Conservation (phyloP, 2,329 filamentous ascomycete genomes). For the Huntiella abstrusa region DNA sequence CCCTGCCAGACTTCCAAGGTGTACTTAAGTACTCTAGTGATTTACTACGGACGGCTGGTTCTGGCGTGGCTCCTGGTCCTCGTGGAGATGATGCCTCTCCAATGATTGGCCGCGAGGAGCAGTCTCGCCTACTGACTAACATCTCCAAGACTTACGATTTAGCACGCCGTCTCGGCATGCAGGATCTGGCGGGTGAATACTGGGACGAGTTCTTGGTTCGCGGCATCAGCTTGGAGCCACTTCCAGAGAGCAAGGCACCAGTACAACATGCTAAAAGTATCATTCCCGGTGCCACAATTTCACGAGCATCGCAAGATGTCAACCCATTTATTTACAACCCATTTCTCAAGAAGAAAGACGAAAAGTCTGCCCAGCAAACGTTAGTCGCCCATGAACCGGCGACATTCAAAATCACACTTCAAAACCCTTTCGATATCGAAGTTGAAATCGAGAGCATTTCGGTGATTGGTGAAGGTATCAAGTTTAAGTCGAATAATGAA, state of each 20-base stretch:
- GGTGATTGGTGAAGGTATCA: constrained; percentile 53
- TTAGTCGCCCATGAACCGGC: constrained; percentile 64
- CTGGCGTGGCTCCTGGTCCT: constrained; percentile 54
- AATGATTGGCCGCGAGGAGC: constrained; percentile 60
- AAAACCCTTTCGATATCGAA: constrained; percentile 89
- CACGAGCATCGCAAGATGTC: constrained; percentile 37
- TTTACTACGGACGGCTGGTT: constrained; percentile 63
- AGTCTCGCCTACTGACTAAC: constrained; percentile 65
- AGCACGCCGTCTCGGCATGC: constrained; percentile 55
- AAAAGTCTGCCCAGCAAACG: constrained; percentile 42
- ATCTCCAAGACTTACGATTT: constrained; percentile 68
- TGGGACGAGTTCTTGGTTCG: constrained; percentile 94
- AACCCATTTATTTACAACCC: constrained; percentile 95
- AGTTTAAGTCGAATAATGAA: constrained; percentile 48
- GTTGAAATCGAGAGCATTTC: constrained; percentile 69
- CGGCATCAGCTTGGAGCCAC: constrained; percentile 49
- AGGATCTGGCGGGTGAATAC: constrained; percentile 59
- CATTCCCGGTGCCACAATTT: constrained; percentile 30
- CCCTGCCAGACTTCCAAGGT: constrained; percentile 75
- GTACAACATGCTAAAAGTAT: constrained; percentile 43
- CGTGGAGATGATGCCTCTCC: constrained; percentile 51
- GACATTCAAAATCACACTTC: constrained; percentile 63
- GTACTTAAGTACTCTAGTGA: constrained; percentile 78
- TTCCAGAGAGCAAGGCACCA: constrained; percentile 39
- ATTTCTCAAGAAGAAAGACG: constrained; percentile 51